These are phyloP conservation scores for Cladophialophora bantiana DNA, from an alignment of 2,329 filamentous ascomycete genomes.

Conservation along the genomic window DNA sequence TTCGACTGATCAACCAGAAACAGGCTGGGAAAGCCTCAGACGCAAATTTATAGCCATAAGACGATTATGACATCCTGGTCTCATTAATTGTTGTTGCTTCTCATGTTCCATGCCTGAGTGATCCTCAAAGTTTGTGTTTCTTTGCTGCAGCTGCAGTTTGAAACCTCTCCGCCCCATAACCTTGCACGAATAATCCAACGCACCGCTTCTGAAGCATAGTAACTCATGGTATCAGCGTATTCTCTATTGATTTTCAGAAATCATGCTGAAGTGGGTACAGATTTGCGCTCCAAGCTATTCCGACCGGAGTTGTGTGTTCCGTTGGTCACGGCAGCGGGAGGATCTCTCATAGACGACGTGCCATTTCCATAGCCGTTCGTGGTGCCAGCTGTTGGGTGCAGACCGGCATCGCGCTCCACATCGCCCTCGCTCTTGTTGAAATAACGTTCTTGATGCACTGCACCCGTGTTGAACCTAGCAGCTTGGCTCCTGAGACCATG, in stretches of 20 bases:
- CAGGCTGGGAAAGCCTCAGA: background rate
- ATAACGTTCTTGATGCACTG: constrained; percentile 22
- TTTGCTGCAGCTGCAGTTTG: background rate
- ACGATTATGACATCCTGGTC: background rate
- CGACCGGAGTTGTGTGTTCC: constrained; percentile 9
- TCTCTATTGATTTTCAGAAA: background rate
- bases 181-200: background rate
- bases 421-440: constrained; percentile 11
- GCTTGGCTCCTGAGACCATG: constrained; percentile 36
- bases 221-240: background rate
- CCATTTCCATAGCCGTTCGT: constrained; percentile 18
- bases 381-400: constrained; percentile 7
- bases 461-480: constrained; percentile 36
- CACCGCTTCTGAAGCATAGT: background rate
- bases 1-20: background rate
- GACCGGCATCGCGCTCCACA: constrained; percentile 21
- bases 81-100: background rate
- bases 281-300: constrained; percentile 25
- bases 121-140: background rate
- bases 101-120: background rate
- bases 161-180: background rate
- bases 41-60: background rate
- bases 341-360: constrained; percentile 7
- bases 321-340: constrained; percentile 7
- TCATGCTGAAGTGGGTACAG: constrained; percentile 22